Conservation (phyloP, 176 grass and related monocot genomes). For the Ampelocalamus luodianensis region DNA sequence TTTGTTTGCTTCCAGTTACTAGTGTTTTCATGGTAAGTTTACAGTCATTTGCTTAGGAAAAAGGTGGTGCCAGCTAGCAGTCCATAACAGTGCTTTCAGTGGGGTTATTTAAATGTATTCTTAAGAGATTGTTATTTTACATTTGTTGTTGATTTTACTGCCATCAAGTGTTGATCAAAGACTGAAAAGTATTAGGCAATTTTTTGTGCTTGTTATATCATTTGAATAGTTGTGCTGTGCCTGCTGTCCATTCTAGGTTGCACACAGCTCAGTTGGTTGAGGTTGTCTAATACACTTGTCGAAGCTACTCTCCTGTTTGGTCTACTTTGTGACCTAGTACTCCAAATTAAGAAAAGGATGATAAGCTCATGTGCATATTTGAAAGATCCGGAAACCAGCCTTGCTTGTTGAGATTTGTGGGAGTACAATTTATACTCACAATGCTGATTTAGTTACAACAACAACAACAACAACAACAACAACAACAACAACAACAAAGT, state of each 20-base stretch:
- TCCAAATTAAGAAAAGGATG: not conserved
- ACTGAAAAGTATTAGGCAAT: not conserved
- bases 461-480: too few species aligned
- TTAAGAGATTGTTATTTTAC: not conserved
- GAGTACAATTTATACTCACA: not conserved
- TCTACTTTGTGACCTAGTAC: slow-evolving; percentile 3
- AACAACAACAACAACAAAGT: too few species aligned
- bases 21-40: slow-evolving; percentile 76
- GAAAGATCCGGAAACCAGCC: not conserved
- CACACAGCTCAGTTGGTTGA: slow-evolving; percentile 16
- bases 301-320: not conserved
- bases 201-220: not conserved
- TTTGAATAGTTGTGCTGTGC: not conserved
- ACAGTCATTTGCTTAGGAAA: not conserved
- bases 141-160: not conserved
- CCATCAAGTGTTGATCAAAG: not conserved
- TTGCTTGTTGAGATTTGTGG: not conserved
- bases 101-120: slow-evolving; percentile 6
- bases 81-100: not conserved
- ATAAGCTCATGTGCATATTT: slow-evolving; percentile 2
- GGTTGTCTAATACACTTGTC: not conserved
- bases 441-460: slow-evolving; percentile 24
- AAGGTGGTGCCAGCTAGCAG: not conserved
- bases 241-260: not conserved
- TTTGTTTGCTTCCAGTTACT: slow-evolving; percentile 75